These are phyloP conservation scores for Rugonectria rugulosa DNA, from an alignment of 2,329 filamentous ascomycete genomes.

Conservation along the genomic window DNA sequence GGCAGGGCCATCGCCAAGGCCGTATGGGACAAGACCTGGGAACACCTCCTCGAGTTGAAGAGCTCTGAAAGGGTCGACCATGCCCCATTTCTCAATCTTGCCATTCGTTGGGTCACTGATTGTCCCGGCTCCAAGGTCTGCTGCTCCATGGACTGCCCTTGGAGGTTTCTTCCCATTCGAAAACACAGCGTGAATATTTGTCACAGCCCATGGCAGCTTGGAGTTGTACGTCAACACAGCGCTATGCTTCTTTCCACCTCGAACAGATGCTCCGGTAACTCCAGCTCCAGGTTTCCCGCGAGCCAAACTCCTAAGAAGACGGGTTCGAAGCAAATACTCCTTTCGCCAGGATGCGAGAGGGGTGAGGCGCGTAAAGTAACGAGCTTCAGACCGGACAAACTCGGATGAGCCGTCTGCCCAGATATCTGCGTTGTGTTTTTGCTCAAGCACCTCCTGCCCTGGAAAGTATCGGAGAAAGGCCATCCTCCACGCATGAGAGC, in stretches of 20 bases:
- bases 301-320: slow-evolving; percentile 80
- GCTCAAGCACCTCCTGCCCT: slow-evolving; percentile 61
- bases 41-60: slow-evolving; percentile 81
- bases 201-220: slow-evolving; percentile 80
- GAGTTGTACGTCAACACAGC: slow-evolving; percentile 88
- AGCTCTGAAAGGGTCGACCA: slow-evolving; percentile 77
- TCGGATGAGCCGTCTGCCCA: slow-evolving; percentile 59
- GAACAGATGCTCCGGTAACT: slow-evolving; percentile 60
- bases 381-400: slow-evolving; percentile 72
- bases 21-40: slow-evolving; percentile 77
- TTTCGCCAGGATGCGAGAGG: slow-evolving; percentile 91
- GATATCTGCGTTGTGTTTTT: slow-evolving; percentile 46
- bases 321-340: slow-evolving; percentile 90
- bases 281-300: slow-evolving; percentile 77
- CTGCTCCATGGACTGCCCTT: slow-evolving; percentile 82
- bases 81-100: slow-evolving; percentile 83
- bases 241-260: slow-evolving; percentile 69
- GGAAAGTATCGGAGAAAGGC: slow-evolving; percentile 93
- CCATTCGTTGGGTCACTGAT: slow-evolving; percentile 80
- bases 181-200: slow-evolving; percentile 81
- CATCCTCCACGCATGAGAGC: slow-evolving; percentile 91
- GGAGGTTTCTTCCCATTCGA: slow-evolving; percentile 75
- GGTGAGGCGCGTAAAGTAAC: slow-evolving; percentile 83
- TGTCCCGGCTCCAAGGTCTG: slow-evolving; percentile 79
- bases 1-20: slow-evolving; percentile 79